Base-by-base conservation (phyloP, 768 basidiomycete genomes). In the Phlebiopsis flavidoalba region DNA sequence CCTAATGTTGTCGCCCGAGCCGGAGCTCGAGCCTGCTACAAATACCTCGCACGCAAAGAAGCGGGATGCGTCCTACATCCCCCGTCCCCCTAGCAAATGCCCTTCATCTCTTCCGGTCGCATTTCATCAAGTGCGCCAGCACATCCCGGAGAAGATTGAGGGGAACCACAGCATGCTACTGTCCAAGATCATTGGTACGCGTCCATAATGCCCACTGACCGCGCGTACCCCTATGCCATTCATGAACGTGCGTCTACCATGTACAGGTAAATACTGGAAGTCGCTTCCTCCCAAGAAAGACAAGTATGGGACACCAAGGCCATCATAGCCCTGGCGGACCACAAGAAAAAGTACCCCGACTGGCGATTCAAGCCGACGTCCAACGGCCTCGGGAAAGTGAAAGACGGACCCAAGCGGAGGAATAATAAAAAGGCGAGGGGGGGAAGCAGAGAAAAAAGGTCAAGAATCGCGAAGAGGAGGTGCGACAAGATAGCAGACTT, bases 91-190 rank as follows among this genome's bases (percentile, higher is more conserved):
- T 24, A n/a, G n/a, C n/a, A n/a, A 92, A 91, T 73, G 89, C 90
- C n/a, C 61, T 92, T 91, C 75, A 92, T 91, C 86, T 91, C 72
- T 92, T 91, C 73, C 83, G 89, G 65, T 88, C 87, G 22, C 84
- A 83, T 33, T 91, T 91, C 74, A 89, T 91, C 71, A 79, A 81
- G 35, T n/a, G 85, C 83, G 66, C n/a, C 83, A 89, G 70, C 84
- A 85, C 65, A 84, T 91, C 53, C 85, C 89, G 1, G 87, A 83
- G 40, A 83, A 84, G 71, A 89, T 90, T 57, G 89, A 91, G 67
- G 89, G 88, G 0, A 91, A 89, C 65, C 88, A 90, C 64, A 86
- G 86, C 68, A 86, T 83, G n/a, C 7, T 78, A n/a, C n/a, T 91
- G 54, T 89, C 88, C 63, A 91, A 91, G 77, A 91, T 91, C 66